Percentiles rank a stretch among this genome's conserved stretches.
Evolutionary conservation across 768 basidiomycete genomes (phyloP).

Genomic region (Rhodotorula toruloides): DNA sequence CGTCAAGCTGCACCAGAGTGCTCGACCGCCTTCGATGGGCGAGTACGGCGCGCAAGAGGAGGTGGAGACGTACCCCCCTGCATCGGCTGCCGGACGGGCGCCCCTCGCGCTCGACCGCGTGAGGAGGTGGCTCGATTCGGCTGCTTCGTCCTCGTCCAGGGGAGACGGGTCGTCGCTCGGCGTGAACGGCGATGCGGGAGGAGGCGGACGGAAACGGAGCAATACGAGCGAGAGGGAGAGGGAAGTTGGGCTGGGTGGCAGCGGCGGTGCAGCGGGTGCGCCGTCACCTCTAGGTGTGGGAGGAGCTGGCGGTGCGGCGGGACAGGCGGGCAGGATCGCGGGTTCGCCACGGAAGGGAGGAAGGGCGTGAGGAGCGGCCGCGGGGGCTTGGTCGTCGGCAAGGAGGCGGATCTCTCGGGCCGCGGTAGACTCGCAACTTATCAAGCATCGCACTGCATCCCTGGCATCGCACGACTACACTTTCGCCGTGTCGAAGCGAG

Average conservation of each 20-base stretch:
- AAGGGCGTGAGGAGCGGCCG: no score
- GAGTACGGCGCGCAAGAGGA: neutral
- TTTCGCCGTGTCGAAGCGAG: no score
- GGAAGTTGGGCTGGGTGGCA: conserved; percentile 9
- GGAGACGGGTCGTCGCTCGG: neutral
- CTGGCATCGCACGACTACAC: no score
- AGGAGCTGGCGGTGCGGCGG: neutral
- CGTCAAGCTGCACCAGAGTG: neutral
- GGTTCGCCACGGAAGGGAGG: no score
- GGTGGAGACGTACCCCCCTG: conserved; percentile 4
- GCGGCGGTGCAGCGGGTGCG: no score
- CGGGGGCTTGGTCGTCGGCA: no score
- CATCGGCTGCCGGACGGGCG: neutral
- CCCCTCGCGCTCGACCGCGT: neutral
- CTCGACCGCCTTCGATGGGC: neutral
- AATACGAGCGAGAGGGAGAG: conserved; percentile 33
- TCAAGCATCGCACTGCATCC: no score
- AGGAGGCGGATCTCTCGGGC: no score
- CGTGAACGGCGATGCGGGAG: neutral
- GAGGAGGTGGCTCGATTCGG: neutral
- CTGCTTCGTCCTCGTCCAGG: neutral
- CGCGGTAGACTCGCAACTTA: no score
- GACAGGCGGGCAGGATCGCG: no score
- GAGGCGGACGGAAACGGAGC: conserved; percentile 28
- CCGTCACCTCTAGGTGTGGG: no score